Conservation (phyloP, 768 basidiomycete genomes). For the Xerocomellus dryophilus region DNA sequence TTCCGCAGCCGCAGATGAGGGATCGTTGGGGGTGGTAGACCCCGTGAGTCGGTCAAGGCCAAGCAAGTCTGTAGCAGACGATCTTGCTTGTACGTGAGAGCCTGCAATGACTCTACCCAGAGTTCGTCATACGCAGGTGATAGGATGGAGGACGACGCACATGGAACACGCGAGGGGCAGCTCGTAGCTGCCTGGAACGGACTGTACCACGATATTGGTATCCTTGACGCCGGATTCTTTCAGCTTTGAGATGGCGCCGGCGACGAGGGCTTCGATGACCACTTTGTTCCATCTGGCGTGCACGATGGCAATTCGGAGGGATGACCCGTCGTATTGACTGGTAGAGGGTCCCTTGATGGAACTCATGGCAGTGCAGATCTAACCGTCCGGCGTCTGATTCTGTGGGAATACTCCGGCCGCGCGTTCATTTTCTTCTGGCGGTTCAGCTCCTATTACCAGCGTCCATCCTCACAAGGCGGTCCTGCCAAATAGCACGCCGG, state of each 20-base stretch:
- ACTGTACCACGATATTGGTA: constrained; percentile 85
- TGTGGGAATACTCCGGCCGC: constrained; percentile 16
- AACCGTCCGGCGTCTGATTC: too few species aligned
- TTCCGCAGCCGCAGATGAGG: constrained; percentile 29
- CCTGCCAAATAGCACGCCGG: too few species aligned
- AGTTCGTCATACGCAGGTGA: constrained; percentile 4
- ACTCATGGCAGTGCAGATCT: constrained; percentile 15
- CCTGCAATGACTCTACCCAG: constrained; percentile 77
- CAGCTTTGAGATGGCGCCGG: constrained; percentile 76
- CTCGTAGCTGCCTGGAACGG: constrained; percentile 94
- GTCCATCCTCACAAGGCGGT: neutral
- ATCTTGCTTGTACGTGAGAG: constrained; percentile 75
- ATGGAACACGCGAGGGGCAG: constrained; percentile 82
- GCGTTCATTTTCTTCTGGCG: neutral
- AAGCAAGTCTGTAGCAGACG: constrained; percentile 74
- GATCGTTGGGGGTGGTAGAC: constrained; percentile 33
- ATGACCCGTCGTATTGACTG: constrained; percentile 70
- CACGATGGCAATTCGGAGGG: constrained; percentile 84
- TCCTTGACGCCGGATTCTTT: constrained; percentile 85
- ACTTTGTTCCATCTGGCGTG: constrained; percentile 94
- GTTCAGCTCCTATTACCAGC: neutral
- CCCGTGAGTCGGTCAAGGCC: constrained; percentile 47
- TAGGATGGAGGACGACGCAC: constrained; percentile 44
- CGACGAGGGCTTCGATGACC: constrained; percentile 82
- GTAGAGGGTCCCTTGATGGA: constrained; percentile 77